A percentile compares a stretch with the other conserved stretches of the same genome.
phyloP scores from a whole-genome alignment of 2,329 filamentous ascomycete genomes.

The Colletotrichum destructivum region DNA sequence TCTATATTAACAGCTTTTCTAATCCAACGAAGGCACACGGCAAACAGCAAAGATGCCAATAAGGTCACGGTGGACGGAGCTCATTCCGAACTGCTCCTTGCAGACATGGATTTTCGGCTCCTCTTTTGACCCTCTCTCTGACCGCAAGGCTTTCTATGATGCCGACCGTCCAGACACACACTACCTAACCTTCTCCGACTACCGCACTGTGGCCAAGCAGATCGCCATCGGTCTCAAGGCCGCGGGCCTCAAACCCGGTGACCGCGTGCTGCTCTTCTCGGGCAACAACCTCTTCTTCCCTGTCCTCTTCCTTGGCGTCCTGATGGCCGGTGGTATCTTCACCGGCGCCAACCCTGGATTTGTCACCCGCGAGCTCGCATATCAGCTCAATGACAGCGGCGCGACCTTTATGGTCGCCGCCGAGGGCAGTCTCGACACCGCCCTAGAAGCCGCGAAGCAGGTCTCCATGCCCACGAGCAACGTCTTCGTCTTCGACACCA shows the following conservation, averaged over 20 bases:
- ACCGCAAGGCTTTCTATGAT: conserved; percentile 71
- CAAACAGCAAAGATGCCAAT: conserved; percentile 58
- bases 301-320: conserved; percentile 77
- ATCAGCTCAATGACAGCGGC: conserved; percentile 81
- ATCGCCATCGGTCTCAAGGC: conserved; percentile 77
- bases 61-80: conserved; percentile 61
- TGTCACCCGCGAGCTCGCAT: conserved; percentile 79
- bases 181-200: conserved; percentile 74
- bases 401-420: conserved; percentile 78
- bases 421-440: conserved; percentile 71
- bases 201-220: conserved; percentile 80
- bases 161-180: conserved; percentile 77
- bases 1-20: not conserved
- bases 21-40: not conserved
- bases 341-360: conserved; percentile 81
- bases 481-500: conserved; percentile 77
- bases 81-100: conserved; percentile 64
- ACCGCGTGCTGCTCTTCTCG: conserved; percentile 81
- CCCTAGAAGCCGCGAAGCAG: conserved; percentile 75
- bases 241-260: conserved; percentile 76
- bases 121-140: conserved; percentile 58
- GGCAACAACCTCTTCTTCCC: conserved; percentile 83
- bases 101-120: conserved; percentile 71
- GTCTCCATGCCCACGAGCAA: conserved; percentile 67
- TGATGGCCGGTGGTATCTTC: conserved; percentile 86